A percentile compares a stretch with the other conserved stretches of the same genome.
These are phyloP conservation scores for Posidonia australis DNA, from an alignment of 106 monocot genomes.

Conservation along the genomic window DNA sequence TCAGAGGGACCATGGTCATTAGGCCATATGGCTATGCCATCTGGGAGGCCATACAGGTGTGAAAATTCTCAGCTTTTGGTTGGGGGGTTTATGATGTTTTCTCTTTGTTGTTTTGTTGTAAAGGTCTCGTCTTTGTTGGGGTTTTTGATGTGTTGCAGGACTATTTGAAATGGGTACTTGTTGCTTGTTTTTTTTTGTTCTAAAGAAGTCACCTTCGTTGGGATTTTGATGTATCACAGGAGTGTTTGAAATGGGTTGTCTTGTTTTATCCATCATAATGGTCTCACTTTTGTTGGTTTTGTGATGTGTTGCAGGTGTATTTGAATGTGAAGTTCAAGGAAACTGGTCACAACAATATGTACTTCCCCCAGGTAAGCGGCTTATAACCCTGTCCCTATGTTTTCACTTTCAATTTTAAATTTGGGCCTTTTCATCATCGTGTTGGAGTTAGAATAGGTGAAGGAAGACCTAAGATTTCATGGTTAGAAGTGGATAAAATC, in stretches of 20 bases:
- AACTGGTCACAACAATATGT: constrained; percentile 95
- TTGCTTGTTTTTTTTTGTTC: not conserved
- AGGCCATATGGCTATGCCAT: constrained; percentile 95
- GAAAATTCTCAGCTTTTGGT: not conserved
- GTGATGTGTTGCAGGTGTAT: constrained; percentile 51
- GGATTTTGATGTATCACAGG: not conserved
- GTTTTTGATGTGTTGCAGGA: not conserved
- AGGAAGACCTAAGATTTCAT: too few species aligned
- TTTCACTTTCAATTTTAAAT: not conserved
- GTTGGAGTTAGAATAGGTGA: too few species aligned
- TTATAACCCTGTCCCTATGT: not conserved
- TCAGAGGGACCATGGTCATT: constrained; percentile 96
- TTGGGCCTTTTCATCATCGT: too few species aligned
- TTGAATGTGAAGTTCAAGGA: constrained; percentile 94
- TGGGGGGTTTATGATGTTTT: too few species aligned
- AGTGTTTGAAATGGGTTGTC: too few species aligned
- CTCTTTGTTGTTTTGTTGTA: too few species aligned
- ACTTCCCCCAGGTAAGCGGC: constrained; percentile 74
- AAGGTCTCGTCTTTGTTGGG: not conserved
- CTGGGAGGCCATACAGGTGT: constrained; percentile 88
- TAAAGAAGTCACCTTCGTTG: not conserved
- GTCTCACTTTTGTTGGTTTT: not conserved
- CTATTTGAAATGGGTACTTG: not conserved
- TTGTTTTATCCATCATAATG: not conserved
- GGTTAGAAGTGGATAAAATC: too few species aligned